Base-by-base conservation (phyloP, 192 early-diverging fungal species). In the Gamsiella multidivaricata region DNA sequence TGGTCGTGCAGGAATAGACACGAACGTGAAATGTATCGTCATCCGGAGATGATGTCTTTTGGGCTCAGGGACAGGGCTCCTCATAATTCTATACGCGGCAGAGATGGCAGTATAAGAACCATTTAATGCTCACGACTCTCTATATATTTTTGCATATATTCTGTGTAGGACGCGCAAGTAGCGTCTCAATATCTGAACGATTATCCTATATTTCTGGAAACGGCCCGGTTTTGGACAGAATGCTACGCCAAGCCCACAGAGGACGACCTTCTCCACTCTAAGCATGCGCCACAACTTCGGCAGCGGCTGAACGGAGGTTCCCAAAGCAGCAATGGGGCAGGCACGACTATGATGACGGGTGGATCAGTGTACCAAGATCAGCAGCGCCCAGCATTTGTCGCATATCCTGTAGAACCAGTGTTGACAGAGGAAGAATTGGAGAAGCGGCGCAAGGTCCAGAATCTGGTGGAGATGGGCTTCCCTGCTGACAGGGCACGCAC, bases 161-260 rank as follows among this genome's bases (percentile, higher is more conserved):
- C 1, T 39, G 23, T 66, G 11, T 63, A 87, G 83, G 85, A 87
- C 34, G 84, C 85, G 1, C 76, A 85, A 75, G 86, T 88, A 18
- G 86, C 86, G 0, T 70, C 78, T 6, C 74, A 83, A n/a, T 87
- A 85, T 43, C 42, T 83, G 31, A 68, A 82, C 29, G 56, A 85
- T 43, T 49, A 67, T 28, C 32, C 50, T 2, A 81, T 63, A 10
- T 88, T 85, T 50, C 58, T 66, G n/a, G 65, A 70, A 23, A 87
- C 80, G 0, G 86, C 86, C 11, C 33, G 52, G 18, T 71, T 72
- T 37, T 88, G 86, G 86, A 85, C 86, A 1, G 67, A 81, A 12
- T 74, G 83, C 14, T 84, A 86, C 28, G 85, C 85, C 4, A 81
- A 83, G 42, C 65, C 69, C 2, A 37, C 61, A 23, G 20, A 52